These are phyloP conservation scores for Pythium monospermum DNA, from an alignment of 352 stramenopile species.

Conservation along the genomic window DNA sequence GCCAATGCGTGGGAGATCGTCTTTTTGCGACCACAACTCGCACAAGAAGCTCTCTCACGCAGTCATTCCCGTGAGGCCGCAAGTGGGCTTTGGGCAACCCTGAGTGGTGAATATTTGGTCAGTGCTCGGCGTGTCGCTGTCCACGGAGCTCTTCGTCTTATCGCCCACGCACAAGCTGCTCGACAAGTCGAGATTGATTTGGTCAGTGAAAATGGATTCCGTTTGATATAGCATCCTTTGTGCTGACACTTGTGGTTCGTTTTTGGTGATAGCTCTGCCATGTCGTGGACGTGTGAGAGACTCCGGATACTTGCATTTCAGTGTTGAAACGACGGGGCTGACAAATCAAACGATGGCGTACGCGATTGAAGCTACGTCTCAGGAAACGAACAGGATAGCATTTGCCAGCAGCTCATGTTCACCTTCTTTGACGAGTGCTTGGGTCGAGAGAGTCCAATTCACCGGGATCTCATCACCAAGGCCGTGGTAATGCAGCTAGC, in stretches of 20 bases:
- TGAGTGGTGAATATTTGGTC: neutral
- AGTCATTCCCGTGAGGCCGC: neutral
- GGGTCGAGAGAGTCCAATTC: neutral
- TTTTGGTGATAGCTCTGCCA: neutral
- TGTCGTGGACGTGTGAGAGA: conserved; percentile 9
- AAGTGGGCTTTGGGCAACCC: neutral
- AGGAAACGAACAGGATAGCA: conserved; percentile 8
- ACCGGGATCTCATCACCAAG: conserved; percentile 8
- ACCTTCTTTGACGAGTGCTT: conserved; percentile 20
- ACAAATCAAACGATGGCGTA: neutral
- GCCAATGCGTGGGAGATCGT: conserved; percentile 19
- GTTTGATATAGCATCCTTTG: too few relatives aligned
- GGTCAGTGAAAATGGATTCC: neutral
- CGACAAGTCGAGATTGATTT: neutral
- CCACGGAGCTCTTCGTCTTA: neutral
- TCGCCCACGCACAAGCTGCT: neutral
- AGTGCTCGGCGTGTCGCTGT: neutral
- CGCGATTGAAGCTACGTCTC: conserved; percentile 12
- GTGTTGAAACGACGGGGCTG: too few relatives aligned
- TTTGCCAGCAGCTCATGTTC: conserved; percentile 15
- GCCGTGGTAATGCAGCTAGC: too few relatives aligned
- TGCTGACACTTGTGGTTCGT: neutral
- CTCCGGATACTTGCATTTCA: too few relatives aligned
- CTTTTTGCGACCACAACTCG: conserved; percentile 10
- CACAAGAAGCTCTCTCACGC: neutral